A percentile compares a stretch with the other conserved stretches of the same genome.
These are phyloP conservation scores for Acorus gramineus DNA, from an alignment of 106 monocot species.

Conservation along the genomic window DNA sequence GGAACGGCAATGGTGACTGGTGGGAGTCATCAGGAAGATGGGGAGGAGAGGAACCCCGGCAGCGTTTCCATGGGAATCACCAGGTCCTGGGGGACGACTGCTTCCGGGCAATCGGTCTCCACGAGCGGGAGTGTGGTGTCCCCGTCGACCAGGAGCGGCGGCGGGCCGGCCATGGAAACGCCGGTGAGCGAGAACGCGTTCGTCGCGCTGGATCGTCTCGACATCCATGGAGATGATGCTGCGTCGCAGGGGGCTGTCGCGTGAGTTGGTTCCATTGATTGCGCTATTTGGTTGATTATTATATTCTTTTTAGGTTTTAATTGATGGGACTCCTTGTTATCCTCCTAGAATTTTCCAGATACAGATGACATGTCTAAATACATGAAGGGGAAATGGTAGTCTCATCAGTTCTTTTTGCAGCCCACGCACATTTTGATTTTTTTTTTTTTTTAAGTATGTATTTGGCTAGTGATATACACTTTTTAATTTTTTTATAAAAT, in stretches of 20 bases:
- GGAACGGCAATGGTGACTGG: slow-evolving; percentile 11
- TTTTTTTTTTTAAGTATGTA: background rate
- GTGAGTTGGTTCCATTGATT: slow-evolving; percentile 11
- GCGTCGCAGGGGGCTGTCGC: slow-evolving; percentile 52
- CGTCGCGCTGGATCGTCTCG: slow-evolving; percentile 53
- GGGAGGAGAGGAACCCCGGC: slow-evolving; percentile 5
- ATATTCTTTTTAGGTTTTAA: no score
- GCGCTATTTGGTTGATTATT: no score
- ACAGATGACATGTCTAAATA: no score
- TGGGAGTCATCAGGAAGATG: slow-evolving; percentile 7
- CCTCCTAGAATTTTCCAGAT: no score
- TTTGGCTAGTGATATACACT: background rate
- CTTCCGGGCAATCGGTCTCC: slow-evolving; percentile 58
- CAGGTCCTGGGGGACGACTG: slow-evolving; percentile 16
- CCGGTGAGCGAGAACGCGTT: slow-evolving; percentile 73
- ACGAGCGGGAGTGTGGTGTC: slow-evolving; percentile 74
- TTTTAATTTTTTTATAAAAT: background rate
- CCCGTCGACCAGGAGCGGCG: slow-evolving; percentile 48
- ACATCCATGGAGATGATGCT: slow-evolving; percentile 63
- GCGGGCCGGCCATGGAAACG: slow-evolving; percentile 26
- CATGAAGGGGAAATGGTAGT: no score
- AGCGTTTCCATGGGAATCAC: slow-evolving; percentile 22
- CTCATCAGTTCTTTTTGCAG: background rate
- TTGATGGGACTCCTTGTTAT: no score
- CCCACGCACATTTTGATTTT: background rate